Conservation (phyloP, 257 asterid genomes). For the Lavandula angustifolia region DNA sequence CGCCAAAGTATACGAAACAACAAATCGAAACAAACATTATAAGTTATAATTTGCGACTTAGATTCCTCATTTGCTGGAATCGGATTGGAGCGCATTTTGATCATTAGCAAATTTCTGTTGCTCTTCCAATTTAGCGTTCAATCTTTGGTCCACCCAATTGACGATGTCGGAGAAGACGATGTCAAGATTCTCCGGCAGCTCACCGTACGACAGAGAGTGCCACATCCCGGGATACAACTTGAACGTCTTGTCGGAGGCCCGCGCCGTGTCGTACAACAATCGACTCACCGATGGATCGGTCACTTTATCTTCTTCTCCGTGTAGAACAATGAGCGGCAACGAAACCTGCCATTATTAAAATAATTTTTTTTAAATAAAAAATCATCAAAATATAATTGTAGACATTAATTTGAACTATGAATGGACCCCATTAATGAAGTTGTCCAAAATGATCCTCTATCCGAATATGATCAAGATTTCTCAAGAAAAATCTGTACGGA, state of each 20-base stretch:
- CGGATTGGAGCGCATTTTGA: slow-evolving; percentile 18
- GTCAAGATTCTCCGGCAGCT: slow-evolving; percentile 67
- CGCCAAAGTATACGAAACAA: neutral
- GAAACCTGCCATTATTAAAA: slow-evolving; percentile 44
- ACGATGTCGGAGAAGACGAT: slow-evolving; percentile 63
- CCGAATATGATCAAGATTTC: neutral
- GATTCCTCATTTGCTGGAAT: slow-evolving; percentile 1
- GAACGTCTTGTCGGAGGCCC: slow-evolving; percentile 73
- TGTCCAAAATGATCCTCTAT: neutral
- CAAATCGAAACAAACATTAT: neutral
- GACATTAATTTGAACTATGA: neutral
- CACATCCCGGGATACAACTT: slow-evolving; percentile 93
- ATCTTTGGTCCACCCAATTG: slow-evolving; percentile 61
- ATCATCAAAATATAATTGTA: neutral
- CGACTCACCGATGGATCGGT: slow-evolving; percentile 75
- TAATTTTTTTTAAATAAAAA: no score
- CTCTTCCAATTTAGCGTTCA: slow-evolving; percentile 37
- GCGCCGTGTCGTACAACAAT: slow-evolving; percentile 56
- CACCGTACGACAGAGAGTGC: slow-evolving; percentile 88
- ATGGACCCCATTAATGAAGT: neutral
- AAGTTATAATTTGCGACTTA: no score
- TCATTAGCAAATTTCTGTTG: slow-evolving; percentile 48
- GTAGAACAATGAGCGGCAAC: slow-evolving; percentile 58
- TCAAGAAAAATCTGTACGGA: neutral
- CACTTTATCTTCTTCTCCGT: slow-evolving; percentile 59